These are phyloP conservation scores for Oryza glumipatula DNA, from an alignment of 176 grass and related monocot genomes.

Conservation along the genomic window DNA sequence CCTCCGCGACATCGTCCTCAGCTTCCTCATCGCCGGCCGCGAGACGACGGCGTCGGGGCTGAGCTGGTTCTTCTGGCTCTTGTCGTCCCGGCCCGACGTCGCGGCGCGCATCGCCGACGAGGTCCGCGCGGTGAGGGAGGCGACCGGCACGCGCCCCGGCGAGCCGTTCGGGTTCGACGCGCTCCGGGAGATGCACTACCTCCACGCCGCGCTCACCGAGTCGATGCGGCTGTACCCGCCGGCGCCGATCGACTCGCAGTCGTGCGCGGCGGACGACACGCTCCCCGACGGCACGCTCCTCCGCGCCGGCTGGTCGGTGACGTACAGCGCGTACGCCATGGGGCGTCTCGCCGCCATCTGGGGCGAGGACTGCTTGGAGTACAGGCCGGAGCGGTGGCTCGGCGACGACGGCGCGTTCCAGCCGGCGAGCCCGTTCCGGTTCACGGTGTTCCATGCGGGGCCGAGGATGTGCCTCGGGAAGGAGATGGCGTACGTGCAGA, in stretches of 20 bases:
- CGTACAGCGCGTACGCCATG: conserved; percentile 51
- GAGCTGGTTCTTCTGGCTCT: too few species aligned
- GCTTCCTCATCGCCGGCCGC: too few species aligned
- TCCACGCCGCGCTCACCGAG: conserved; percentile 59
- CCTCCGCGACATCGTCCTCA: not conserved
- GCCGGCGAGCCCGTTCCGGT: conserved; percentile 41
- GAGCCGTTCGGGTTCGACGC: conserved; percentile 47
- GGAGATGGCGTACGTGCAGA: conserved; percentile 56
- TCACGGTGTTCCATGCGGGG: conserved; percentile 48
- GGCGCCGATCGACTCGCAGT: conserved; percentile 33
- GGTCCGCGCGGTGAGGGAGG: conserved; percentile 27
- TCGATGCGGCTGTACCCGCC: conserved; percentile 66
- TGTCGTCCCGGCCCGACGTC: too few species aligned
- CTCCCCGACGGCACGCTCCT: conserved; percentile 38
- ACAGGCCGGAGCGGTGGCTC: conserved; percentile 55
- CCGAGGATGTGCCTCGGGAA: conserved; percentile 48
- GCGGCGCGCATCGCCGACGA: conserved; percentile 32
- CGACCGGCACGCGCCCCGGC: not conserved
- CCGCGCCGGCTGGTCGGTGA: conserved; percentile 23
- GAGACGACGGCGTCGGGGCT: too few species aligned
- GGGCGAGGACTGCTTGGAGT: conserved; percentile 48
- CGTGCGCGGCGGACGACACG: conserved; percentile 37
- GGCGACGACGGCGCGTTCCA: conserved; percentile 20
- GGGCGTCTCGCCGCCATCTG: conserved; percentile 34
- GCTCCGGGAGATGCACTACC: conserved; percentile 57